These are phyloP conservation scores for Fusarium sp. DNA, from an alignment of 2,329 filamentous ascomycete genomes.

Conservation along the genomic window DNA sequence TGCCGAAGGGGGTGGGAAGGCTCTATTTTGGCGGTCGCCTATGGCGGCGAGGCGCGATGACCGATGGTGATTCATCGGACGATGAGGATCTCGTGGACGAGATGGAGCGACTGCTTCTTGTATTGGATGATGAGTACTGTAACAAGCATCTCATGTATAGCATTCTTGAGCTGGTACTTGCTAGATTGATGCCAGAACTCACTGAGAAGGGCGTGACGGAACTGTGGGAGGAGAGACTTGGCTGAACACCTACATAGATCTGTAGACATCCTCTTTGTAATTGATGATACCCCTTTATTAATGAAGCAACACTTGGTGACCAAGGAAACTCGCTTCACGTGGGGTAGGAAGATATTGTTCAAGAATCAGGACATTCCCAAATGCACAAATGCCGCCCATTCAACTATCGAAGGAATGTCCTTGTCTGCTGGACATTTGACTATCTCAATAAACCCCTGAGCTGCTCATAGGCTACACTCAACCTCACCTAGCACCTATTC, in stretches of 20 bases:
- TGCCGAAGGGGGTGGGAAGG: conserved; percentile 63
- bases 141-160: conserved; percentile 93
- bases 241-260: conserved; percentile 38
- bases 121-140: conserved; percentile 86
- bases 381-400: conserved; percentile 50
- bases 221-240: conserved; percentile 80
- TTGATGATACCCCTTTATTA: conserved; percentile 44
- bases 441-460: conserved; percentile 12
- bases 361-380: conserved; percentile 46
- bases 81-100: conserved; percentile 66
- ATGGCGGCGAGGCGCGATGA: conserved; percentile 45
- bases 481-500: conserved; percentile 1
- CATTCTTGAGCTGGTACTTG: conserved; percentile 85
- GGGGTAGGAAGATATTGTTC: conserved; percentile 5
- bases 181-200: conserved; percentile 88
- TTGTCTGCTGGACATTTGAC: conserved; percentile 20
- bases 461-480: conserved; percentile 5
- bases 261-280: conserved; percentile 24
- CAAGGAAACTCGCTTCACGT: neutral
- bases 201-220: conserved; percentile 78
- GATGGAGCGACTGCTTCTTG: conserved; percentile 77
- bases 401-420: conserved; percentile 46
- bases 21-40: conserved; percentile 65
- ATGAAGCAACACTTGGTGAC: conserved; percentile 12
- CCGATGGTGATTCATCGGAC: conserved; percentile 43